Conservation (phyloP, 179 eudicot species). For the Silene coronaria region DNA sequence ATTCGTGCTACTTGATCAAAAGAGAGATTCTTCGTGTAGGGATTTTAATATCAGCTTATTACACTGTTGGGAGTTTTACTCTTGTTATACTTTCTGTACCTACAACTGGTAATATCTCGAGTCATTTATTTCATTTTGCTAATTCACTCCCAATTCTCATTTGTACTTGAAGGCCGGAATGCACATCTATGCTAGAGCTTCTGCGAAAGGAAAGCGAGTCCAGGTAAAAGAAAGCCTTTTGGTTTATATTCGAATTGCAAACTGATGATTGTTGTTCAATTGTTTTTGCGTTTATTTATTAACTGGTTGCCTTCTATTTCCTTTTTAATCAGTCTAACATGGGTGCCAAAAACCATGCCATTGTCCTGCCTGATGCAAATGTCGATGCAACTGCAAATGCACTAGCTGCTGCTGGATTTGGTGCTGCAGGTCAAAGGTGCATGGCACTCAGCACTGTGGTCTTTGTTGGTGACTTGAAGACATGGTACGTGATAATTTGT, state of each 20-base stretch:
- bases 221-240: conserved; percentile 50
- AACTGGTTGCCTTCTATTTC: conserved; percentile 14
- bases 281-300: neutral
- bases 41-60: neutral
- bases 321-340: conserved; percentile 65
- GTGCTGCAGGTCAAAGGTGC: conserved; percentile 99
- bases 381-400: conserved; percentile 79
- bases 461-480: conserved; percentile 79
- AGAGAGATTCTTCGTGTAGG: neutral
- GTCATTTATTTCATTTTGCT: neutral
- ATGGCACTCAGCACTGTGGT: conserved; percentile 98
- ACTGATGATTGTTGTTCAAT: neutral
- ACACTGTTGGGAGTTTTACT: neutral
- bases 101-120: neutral
- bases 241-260: neutral
- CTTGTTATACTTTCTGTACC: neutral
- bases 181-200: conserved; percentile 85
- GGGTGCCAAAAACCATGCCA: conserved; percentile 99
- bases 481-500: conserved; percentile 48
- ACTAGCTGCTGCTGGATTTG: conserved; percentile 93
- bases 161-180: conserved; percentile 65
- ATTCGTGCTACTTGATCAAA: neutral
- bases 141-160: neutral
- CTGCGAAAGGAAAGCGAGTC: conserved; percentile 96
- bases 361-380: conserved; percentile 93